phyloP scores from a whole-genome alignment of 208 protist genomes.

The Acanthamoeba royreba region DNA sequence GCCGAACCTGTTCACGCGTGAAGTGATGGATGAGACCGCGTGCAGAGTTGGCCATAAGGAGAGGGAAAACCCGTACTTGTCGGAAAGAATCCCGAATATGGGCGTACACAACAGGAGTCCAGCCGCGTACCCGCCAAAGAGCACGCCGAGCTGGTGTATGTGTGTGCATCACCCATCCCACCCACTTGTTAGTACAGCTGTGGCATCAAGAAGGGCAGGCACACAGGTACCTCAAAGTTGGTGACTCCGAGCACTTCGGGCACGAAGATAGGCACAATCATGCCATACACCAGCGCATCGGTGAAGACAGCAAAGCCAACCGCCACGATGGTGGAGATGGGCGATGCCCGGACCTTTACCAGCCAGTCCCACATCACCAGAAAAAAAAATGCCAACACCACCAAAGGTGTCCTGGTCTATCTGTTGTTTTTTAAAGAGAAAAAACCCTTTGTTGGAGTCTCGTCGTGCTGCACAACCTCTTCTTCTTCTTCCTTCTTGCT shows the following conservation, averaged over 20 bases:
- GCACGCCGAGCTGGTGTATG: neutral
- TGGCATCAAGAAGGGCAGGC: neutral
- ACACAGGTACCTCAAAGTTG: neutral
- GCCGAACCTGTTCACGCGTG: neutral
- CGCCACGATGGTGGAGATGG: neutral
- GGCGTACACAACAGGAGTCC: neutral
- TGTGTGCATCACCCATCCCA: neutral
- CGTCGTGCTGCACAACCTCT: too few relatives aligned
- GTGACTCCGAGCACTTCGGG: neutral
- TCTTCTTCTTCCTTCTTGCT: too few relatives aligned
- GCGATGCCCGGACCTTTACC: neutral
- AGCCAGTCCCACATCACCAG: neutral
- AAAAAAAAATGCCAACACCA: neutral
- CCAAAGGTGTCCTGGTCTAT: too few relatives aligned
- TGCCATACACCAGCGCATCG: neutral
- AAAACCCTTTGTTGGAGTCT: too few relatives aligned
- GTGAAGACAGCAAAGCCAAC: neutral
- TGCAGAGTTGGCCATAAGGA: neutral
- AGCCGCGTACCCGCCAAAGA: neutral
- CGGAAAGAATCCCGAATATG: neutral
- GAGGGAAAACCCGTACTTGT: neutral
- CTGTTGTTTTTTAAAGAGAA: too few relatives aligned
- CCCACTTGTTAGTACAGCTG: neutral
- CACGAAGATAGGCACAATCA: slow-evolving; percentile 10
- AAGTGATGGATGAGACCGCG: neutral